phyloP scores from a whole-genome alignment of 139 green algal species.

The Picochlorum costavermella region DNA sequence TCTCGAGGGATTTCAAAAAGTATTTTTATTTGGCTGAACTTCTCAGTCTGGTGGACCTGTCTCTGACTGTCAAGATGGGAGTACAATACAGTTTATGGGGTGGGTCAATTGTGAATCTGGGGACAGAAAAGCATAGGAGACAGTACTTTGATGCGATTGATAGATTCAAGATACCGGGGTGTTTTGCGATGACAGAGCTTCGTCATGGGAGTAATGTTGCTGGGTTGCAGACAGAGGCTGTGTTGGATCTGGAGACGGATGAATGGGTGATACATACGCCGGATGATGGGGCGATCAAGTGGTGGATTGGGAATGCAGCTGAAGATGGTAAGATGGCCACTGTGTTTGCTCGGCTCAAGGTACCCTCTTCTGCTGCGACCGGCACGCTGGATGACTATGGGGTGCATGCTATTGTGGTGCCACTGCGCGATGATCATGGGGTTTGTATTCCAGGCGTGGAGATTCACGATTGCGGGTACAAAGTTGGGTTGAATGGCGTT shows the following conservation, averaged over 20 bases:
- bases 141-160: conserved; percentile 77
- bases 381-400: conserved; percentile 66
- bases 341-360: conserved; percentile 73
- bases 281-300: conserved; percentile 74
- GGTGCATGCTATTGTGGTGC: conserved; percentile 75
- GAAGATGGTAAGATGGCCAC: conserved; percentile 64
- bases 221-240: conserved; percentile 63
- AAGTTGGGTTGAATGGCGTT: conserved; percentile 38
- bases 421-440: conserved; percentile 42
- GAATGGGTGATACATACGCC: conserved; percentile 75
- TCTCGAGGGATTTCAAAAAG: conserved; percentile 40
- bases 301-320: conserved; percentile 74
- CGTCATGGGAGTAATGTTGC: conserved; percentile 74
- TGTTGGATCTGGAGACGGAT: conserved; percentile 64
- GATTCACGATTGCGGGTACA: conserved; percentile 89
- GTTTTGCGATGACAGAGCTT: conserved; percentile 88
- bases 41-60: conserved; percentile 61
- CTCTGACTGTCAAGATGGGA: conserved; percentile 65
- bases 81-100: conserved; percentile 77
- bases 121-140: conserved; percentile 55
- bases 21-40: conserved; percentile 64
- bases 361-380: conserved; percentile 44
- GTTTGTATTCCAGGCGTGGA: conserved; percentile 65
- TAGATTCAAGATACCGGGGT: conserved; percentile 52
- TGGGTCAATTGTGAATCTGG: conserved; percentile 61